Conservation (phyloP, 306 rosid species). For the Malus orientalis region DNA sequence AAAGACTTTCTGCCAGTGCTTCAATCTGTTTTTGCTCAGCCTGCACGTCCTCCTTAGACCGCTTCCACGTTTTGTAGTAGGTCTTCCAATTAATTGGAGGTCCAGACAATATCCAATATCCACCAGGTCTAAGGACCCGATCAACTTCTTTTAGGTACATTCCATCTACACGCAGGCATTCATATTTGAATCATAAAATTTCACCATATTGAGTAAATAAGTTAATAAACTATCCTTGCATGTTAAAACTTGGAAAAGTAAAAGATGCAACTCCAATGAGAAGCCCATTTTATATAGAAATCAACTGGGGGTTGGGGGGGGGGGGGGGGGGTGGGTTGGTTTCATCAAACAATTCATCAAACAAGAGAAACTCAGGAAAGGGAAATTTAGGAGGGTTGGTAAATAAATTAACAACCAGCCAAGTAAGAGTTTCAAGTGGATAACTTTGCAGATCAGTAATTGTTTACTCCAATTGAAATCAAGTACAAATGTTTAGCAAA, state of each 20-base stretch:
- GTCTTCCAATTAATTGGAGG: conserved; percentile 99
- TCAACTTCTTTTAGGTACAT: conserved; percentile 92
- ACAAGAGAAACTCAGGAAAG: background rate
- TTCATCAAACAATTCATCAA: background rate
- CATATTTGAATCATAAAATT: conserved; percentile 5
- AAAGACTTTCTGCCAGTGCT: conserved; percentile 74
- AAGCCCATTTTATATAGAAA: background rate
- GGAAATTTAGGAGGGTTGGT: background rate
- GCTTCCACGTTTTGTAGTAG: conserved; percentile 81
- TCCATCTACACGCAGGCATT: conserved; percentile 54
- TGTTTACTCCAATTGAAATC: background rate
- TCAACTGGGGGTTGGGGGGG: background rate
- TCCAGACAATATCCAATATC: conserved; percentile 92
- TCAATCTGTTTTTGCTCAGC: conserved; percentile 84
- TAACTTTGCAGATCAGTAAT: background rate
- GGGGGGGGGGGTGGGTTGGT: background rate
- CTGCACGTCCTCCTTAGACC: conserved; percentile 67
- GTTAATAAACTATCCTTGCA: background rate
- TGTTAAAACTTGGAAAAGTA: background rate
- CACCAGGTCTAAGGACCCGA: conserved; percentile 95
- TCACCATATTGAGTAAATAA: background rate
- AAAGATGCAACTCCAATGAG: background rate
- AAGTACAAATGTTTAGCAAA: background rate
- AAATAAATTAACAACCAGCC: background rate
- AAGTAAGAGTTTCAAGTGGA: background rate